Conservation (phyloP, 768 basidiomycete genomes). For the Panellus pusillus region DNA sequence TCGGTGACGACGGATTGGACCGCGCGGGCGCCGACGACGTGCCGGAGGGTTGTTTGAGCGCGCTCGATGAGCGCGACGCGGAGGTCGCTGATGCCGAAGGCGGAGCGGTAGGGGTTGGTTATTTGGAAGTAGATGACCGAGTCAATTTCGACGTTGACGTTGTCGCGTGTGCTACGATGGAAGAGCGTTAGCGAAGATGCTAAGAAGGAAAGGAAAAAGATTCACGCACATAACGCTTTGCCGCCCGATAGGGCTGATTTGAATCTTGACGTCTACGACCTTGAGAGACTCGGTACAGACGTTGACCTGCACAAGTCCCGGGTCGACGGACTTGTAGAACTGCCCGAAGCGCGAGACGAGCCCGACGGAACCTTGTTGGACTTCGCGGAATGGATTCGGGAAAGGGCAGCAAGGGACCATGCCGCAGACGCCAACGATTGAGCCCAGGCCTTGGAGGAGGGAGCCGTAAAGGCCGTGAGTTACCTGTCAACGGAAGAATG, state of each 20-base stretch:
- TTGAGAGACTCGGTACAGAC: slow-evolving; percentile 90
- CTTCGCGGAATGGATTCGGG: slow-evolving; percentile 87
- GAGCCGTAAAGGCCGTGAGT: slow-evolving; percentile 87
- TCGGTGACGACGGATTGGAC: slow-evolving; percentile 96
- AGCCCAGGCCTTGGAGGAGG: slow-evolving; percentile 70
- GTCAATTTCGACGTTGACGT: slow-evolving; percentile 93
- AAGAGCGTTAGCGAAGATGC: background rate
- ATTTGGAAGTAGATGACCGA: slow-evolving; percentile 95
- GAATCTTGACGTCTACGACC: slow-evolving; percentile 93
- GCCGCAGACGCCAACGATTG: slow-evolving; percentile 64
- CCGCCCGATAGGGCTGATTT: slow-evolving; percentile 84
- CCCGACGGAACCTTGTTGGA: slow-evolving; percentile 90
- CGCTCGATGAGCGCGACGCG: slow-evolving; percentile 83
- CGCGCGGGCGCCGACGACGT: slow-evolving; percentile 92
- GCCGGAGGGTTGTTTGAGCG: slow-evolving; percentile 91
- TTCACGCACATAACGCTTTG: slow-evolving; percentile 74
- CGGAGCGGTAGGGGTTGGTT: slow-evolving; percentile 87
- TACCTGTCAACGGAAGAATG: slow-evolving; percentile 40
- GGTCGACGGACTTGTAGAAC: slow-evolving; percentile 96
- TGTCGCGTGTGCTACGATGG: slow-evolving; percentile 73
- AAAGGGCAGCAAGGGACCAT: slow-evolving; percentile 83
- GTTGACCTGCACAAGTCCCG: slow-evolving; percentile 89
- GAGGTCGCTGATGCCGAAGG: slow-evolving; percentile 91
- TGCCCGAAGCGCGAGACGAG: slow-evolving; percentile 92
- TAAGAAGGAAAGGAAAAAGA: background rate